phyloP scores from a whole-genome alignment of 2,329 filamentous ascomycete genomes.

The Pseudocercospora pini-densiflorae region DNA sequence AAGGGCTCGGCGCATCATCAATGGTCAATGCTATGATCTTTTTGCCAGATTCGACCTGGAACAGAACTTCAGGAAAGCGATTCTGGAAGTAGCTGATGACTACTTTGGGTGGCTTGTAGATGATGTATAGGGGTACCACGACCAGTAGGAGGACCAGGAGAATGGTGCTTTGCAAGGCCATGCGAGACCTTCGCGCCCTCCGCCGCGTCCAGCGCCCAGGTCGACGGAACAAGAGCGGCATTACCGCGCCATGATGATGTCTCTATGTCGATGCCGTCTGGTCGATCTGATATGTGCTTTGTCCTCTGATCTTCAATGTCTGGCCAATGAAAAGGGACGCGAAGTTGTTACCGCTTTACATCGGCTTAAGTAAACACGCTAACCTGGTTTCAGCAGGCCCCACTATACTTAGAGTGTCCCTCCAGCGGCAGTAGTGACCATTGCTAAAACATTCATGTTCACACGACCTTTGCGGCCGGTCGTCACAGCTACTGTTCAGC shows the following conservation, averaged over 20 bases:
- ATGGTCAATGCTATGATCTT: conserved; percentile 82
- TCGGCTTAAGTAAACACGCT: conserved; percentile 10
- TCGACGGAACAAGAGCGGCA: conserved; percentile 41
- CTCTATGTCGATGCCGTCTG: not conserved
- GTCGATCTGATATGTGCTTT: not conserved
- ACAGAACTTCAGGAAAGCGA: conserved; percentile 79
- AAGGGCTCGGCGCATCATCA: conserved; percentile 79
- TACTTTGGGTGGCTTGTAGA: conserved; percentile 80
- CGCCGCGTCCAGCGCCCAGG: conserved; percentile 40
- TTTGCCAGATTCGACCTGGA: conserved; percentile 63
- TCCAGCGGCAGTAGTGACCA: not conserved
- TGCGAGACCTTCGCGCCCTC: conserved; percentile 36
- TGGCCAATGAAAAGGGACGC: conserved; percentile 13
- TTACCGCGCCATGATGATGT: conserved; percentile 27
- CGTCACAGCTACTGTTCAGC: not conserved
- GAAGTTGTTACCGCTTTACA: conserved; percentile 13
- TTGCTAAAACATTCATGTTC: conserved; percentile 16
- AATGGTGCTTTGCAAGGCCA: conserved; percentile 35
- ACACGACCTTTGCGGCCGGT: not conserved
- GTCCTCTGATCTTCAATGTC: not conserved
- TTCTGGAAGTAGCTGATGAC: conserved; percentile 72
- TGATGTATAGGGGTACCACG: conserved; percentile 62
- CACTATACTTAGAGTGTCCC: not conserved
- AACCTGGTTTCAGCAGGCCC: not conserved
- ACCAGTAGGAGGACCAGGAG: conserved; percentile 35